phyloP scores from a whole-genome alignment of 148 eudicot genomes.

The Amaranthus palmeri region DNA sequence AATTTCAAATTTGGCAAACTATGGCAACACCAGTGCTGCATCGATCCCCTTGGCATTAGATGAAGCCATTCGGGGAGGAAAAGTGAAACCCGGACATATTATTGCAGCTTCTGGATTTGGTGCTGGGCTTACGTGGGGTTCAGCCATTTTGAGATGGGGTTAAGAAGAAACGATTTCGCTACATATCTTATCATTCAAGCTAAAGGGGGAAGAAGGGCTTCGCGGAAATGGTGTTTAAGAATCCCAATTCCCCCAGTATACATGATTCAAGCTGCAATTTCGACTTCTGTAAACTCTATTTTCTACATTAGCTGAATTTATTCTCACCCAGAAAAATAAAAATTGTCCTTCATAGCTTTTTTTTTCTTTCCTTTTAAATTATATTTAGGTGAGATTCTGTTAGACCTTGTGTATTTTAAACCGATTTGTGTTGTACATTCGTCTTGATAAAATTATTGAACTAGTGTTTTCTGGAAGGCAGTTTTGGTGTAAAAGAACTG shows the following conservation, averaged over 20 bases:
- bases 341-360: slow-evolving; percentile 1
- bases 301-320: slow-evolving; percentile 12
- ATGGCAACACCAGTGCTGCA: slow-evolving; percentile 94
- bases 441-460: too few relatives aligned
- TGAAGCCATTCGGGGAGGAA: slow-evolving; percentile 87
- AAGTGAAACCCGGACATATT: slow-evolving; percentile 62
- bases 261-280: slow-evolving; percentile 8
- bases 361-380: too few relatives aligned
- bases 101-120: slow-evolving; percentile 94
- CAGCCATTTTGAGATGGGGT: slow-evolving; percentile 83
- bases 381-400: too few relatives aligned
- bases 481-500: too few relatives aligned
- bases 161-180: slow-evolving; percentile 9
- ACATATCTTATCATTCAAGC: background rate
- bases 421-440: too few relatives aligned
- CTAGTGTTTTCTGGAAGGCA: too few relatives aligned
- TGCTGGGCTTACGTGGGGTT: slow-evolving; percentile 98
- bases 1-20: slow-evolving; percentile 81
- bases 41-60: slow-evolving; percentile 93
- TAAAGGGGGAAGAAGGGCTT: background rate
- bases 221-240: background rate
- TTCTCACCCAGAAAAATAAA: slow-evolving; percentile 16
- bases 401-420: too few relatives aligned
- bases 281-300: background rate
- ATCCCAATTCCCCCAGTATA: background rate